These are phyloP conservation scores for Zygosaccharomyces kombuchaensis DNA, from an alignment of 805 yeast genomes.

Conservation along the genomic window DNA sequence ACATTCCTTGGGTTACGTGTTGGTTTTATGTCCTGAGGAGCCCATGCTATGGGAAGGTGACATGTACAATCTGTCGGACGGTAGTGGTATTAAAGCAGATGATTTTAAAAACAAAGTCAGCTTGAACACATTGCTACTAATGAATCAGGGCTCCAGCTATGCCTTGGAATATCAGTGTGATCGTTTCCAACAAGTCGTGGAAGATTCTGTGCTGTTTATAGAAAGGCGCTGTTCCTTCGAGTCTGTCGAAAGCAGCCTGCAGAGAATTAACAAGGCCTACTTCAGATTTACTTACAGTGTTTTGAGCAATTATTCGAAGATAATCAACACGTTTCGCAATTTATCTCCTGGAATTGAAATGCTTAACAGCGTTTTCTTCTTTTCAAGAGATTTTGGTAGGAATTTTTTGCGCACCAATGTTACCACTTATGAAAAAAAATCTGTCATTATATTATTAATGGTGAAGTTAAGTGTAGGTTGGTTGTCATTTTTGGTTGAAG, in stretches of 20 bases:
- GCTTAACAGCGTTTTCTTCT: constrained; percentile 67
- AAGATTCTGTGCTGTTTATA: constrained; percentile 49
- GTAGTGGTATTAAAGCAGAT: constrained; percentile 29
- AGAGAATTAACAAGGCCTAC: constrained; percentile 58
- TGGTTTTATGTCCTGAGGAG: constrained; percentile 72
- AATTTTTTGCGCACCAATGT: constrained; percentile 64
- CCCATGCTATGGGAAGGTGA: constrained; percentile 91
- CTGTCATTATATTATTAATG: constrained; percentile 64
- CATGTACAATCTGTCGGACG: constrained; percentile 49
- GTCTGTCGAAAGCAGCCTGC: constrained; percentile 68
- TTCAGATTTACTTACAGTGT: constrained; percentile 64
- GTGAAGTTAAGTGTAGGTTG: constrained; percentile 79
- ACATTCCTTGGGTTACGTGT: constrained; percentile 51
- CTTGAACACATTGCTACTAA: constrained; percentile 20
- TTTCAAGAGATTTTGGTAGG: constrained; percentile 77
- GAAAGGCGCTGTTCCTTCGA: constrained; percentile 69
- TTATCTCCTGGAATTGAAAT: constrained; percentile 69
- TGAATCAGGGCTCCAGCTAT: constrained; percentile 56
- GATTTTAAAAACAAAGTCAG: constrained; percentile 21
- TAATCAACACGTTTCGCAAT: constrained; percentile 50
- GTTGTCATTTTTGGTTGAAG: constrained; percentile 91
- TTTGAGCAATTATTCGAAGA: constrained; percentile 53
- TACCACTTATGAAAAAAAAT: constrained; percentile 49
- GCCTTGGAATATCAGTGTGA: constrained; percentile 53
- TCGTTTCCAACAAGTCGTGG: constrained; percentile 53